phyloP scores from a whole-genome alignment of 768 basidiomycete species.

The Chlorophyllum brunneum region DNA sequence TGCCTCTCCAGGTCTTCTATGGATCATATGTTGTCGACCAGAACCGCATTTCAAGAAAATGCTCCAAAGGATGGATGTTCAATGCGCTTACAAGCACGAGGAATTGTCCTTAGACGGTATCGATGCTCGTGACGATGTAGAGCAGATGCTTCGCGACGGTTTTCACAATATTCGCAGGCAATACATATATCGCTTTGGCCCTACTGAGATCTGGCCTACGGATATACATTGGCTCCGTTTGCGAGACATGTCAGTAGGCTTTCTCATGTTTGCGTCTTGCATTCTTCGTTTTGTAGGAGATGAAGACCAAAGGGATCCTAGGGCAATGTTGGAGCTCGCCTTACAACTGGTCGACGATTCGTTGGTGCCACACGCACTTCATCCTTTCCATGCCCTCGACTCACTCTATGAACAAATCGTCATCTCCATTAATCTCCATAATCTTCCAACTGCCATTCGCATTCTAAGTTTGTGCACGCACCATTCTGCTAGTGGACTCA shows the following conservation, averaged over 20 bases:
- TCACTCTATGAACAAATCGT: neutral
- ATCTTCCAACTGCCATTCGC: neutral
- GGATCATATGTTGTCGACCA: neutral
- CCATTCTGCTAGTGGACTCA: neutral
- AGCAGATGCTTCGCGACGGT: neutral
- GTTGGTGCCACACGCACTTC: neutral
- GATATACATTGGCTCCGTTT: neutral
- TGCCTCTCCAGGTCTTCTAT: neutral
- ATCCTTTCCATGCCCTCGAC: slow-evolving; percentile 4
- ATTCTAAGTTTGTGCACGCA: neutral
- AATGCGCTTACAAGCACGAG: neutral
- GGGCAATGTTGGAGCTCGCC: neutral
- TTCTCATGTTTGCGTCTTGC: neutral
- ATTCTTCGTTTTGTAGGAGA: neutral
- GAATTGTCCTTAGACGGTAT: neutral
- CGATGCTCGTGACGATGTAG: neutral
- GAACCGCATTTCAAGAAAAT: neutral
- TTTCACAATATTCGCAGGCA: neutral
- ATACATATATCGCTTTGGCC: neutral
- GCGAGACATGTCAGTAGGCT: neutral
- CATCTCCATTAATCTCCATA: neutral
- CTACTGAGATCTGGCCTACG: neutral
- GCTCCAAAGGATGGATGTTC: neutral
- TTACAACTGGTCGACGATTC: neutral
- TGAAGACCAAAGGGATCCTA: neutral